These are phyloP conservation scores for Castanea sativa DNA, from an alignment of 306 rosid genomes.

Conservation along the genomic window DNA sequence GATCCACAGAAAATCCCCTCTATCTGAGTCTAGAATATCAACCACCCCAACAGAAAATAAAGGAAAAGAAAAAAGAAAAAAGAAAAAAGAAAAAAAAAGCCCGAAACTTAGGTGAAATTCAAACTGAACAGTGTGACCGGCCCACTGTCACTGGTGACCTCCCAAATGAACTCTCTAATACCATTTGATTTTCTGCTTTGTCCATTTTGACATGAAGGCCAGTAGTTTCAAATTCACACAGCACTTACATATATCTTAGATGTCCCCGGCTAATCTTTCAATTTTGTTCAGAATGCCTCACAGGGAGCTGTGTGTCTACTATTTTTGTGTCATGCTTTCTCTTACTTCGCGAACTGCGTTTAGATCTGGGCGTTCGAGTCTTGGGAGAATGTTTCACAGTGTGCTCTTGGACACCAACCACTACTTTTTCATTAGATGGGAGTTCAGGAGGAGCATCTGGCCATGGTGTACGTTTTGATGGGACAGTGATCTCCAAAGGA, in stretches of 20 bases:
- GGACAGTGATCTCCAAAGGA: conserved; percentile 85
- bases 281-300: conserved; percentile 53
- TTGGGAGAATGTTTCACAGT: conserved; percentile 53
- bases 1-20: conserved; percentile 29
- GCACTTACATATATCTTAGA: conserved; percentile 27
- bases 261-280: conserved; percentile 30
- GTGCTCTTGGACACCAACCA: conserved; percentile 41
- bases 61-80: background rate
- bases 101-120: conserved; percentile 31
- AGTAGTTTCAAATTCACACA: conserved; percentile 36
- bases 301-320: conserved; percentile 51
- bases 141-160: conserved; percentile 20
- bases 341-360: conserved; percentile 67
- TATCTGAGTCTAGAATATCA: conserved; percentile 31
- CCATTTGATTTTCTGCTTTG: conserved; percentile 31
- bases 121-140: conserved; percentile 38
- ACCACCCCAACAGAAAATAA: conserved; percentile 30
- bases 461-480: conserved; percentile 92
- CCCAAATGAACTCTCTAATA: conserved; percentile 20
- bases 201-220: conserved; percentile 36
- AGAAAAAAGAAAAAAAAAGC: conserved; percentile 2
- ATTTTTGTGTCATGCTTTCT: conserved; percentile 74
- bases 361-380: conserved; percentile 60
- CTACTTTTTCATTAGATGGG: conserved; percentile 51
- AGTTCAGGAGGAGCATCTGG: conserved; percentile 97